Conservation (phyloP, 257 asterid genomes). For the Ligustrum vulgare region DNA sequence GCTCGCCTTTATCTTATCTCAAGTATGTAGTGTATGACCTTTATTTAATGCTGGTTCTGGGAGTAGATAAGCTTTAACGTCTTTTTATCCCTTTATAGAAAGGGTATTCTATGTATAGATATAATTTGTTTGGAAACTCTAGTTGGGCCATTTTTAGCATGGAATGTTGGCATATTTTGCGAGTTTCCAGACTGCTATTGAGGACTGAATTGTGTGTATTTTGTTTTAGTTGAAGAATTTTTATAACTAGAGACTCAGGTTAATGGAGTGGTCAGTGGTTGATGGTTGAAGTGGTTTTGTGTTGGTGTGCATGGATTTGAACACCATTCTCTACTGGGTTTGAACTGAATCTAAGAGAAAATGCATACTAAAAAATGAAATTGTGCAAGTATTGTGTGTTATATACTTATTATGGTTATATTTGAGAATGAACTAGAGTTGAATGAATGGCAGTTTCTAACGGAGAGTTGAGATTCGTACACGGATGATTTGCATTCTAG, state of each 20-base stretch:
- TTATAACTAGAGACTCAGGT: neutral
- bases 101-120: conserved; percentile 36
- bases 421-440: too few relatives aligned
- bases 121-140: conserved; percentile 21
- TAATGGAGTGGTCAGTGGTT: neutral
- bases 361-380: neutral
- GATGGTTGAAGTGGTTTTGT: neutral
- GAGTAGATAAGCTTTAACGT: conserved; percentile 13
- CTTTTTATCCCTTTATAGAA: conserved; percentile 8
- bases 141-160: conserved; percentile 7
- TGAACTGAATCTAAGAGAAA: neutral
- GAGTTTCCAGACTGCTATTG: neutral
- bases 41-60: conserved; percentile 11
- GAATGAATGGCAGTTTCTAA: neutral
- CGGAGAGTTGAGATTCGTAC: neutral
- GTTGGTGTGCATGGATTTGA: neutral
- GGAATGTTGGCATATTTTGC: conserved; percentile 12
- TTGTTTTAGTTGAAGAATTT: neutral
- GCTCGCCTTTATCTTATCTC: conserved; percentile 23
- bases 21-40: neutral
- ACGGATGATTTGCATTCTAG: neutral
- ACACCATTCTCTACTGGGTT: neutral
- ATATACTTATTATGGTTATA: too few relatives aligned
- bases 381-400: too few relatives aligned
- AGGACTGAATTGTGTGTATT: neutral